Percentiles rank a stretch among this genome's conserved stretches.
Conservation (phyloP, 2,329 filamentous ascomycete species). For the Pseudopithomyces chartarum region DNA sequence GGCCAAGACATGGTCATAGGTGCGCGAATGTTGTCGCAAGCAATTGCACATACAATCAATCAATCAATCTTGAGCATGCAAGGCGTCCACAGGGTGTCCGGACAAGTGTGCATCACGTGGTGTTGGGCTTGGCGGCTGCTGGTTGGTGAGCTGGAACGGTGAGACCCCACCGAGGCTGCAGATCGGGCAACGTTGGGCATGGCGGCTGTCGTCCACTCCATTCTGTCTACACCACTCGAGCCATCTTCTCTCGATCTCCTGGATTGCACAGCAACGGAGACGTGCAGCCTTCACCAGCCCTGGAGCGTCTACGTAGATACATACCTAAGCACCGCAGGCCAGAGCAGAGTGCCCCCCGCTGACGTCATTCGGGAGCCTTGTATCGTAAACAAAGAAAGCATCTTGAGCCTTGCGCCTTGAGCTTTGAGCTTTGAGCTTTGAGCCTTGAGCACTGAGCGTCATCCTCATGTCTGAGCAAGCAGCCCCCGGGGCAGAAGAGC, state of each 20-base stretch:
- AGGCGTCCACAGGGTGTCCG: no score
- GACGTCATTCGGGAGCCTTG: constrained; percentile 22
- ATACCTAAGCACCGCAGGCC: background rate
- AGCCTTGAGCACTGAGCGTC: background rate
- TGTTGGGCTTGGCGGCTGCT: no score
- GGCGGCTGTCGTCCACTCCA: background rate
- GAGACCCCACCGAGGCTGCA: background rate
- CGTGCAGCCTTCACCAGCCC: background rate
- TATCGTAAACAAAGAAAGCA: background rate
- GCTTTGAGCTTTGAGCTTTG: background rate
- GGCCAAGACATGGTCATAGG: background rate
- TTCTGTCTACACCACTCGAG: background rate
- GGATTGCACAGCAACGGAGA: background rate
- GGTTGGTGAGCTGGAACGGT: no score
- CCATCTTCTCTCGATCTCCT: background rate
- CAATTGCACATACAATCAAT: no score
- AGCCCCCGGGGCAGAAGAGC: constrained; percentile 22
- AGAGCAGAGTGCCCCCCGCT: constrained; percentile 22
- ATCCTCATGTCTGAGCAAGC: constrained; percentile 35
- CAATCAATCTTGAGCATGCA: no score
- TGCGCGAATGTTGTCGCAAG: no score
- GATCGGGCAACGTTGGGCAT: constrained; percentile 4
- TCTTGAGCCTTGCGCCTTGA: background rate
- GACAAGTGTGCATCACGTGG: no score
- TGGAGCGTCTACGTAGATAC: no score